Evolutionary conservation across 306 rosid genomes (phyloP).

Genomic region (Trichosanthes truncata): DNA sequence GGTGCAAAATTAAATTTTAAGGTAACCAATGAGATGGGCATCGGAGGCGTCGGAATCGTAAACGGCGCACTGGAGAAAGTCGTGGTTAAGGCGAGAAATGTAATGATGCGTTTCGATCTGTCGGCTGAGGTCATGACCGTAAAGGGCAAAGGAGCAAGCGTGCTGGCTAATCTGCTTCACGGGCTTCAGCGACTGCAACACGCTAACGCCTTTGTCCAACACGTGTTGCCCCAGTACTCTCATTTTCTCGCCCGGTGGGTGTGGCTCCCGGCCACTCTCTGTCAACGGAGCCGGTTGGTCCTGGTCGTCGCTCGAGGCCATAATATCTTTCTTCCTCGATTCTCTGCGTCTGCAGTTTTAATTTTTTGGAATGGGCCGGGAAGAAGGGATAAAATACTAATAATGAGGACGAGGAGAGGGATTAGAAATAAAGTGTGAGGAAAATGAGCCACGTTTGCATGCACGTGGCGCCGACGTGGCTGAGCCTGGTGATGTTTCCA

Average conservation of each 20-base stretch:
- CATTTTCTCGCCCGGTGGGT: slow-evolving; percentile 42
- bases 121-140: slow-evolving; percentile 57
- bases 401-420: not conserved
- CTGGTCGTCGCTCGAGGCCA: slow-evolving; percentile 40
- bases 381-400: not conserved
- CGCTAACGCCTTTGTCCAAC: slow-evolving; percentile 46
- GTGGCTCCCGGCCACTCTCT: not conserved
- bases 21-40: slow-evolving; percentile 44
- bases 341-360: too few species aligned
- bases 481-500: not conserved
- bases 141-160: slow-evolving; percentile 58
- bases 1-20: too few species aligned
- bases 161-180: slow-evolving; percentile 50
- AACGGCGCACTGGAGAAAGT: slow-evolving; percentile 69
- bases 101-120: slow-evolving; percentile 72
- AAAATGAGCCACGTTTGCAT: slow-evolving; percentile 32
- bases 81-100: slow-evolving; percentile 40
- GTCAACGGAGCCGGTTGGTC: slow-evolving; percentile 21
- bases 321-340: not conserved
- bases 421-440: not conserved
- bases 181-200: slow-evolving; percentile 59
- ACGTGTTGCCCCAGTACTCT: slow-evolving; percentile 23
- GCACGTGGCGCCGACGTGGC: slow-evolving; percentile 27
- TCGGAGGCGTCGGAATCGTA: slow-evolving; percentile 42
- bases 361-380: not conserved